Evolutionary conservation across 306 rosid genomes (phyloP).

Genomic region (Lablab purpureus): DNA sequence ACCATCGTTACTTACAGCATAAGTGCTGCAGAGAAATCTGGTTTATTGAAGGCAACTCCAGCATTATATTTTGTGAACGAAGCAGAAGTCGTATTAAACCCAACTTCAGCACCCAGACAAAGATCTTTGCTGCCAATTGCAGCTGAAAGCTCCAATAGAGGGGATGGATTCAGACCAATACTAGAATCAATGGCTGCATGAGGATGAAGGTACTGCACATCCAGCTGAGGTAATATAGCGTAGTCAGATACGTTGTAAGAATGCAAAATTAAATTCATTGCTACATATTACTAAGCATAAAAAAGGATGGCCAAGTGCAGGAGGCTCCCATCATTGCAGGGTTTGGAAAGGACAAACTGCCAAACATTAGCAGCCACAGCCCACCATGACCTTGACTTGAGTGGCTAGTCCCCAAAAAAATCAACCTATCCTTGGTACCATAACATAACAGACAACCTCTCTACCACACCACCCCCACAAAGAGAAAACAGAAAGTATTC

Average conservation of each 20-base stretch:
- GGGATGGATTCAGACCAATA: slow-evolving; percentile 86
- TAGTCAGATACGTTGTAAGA: slow-evolving; percentile 38
- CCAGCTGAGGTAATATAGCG: slow-evolving; percentile 66
- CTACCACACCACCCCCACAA: slow-evolving; percentile 11
- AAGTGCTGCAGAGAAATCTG: slow-evolving; percentile 78
- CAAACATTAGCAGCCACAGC: neutral
- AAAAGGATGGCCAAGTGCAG: neutral
- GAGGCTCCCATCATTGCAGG: neutral
- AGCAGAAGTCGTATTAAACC: slow-evolving; percentile 89
- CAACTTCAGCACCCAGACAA: slow-evolving; percentile 88
- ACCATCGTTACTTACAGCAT: slow-evolving; percentile 66
- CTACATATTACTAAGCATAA: slow-evolving; percentile 16
- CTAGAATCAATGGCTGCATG: slow-evolving; percentile 89
- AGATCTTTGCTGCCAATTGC: slow-evolving; percentile 84
- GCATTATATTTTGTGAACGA: slow-evolving; percentile 86
- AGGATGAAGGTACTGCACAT: slow-evolving; percentile 85
- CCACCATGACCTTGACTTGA: neutral
- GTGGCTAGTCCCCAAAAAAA: slow-evolving; percentile 24
- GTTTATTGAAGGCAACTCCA: slow-evolving; percentile 82
- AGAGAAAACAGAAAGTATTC: neutral
- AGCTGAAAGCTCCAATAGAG: slow-evolving; percentile 80
- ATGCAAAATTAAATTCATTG: slow-evolving; percentile 14
- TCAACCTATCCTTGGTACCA: neutral
- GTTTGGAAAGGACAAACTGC: neutral
- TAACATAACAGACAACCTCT: neutral